phyloP scores from a whole-genome alignment of 495 filamentous ascomycete genomes.

The Penicillium pulvis region DNA sequence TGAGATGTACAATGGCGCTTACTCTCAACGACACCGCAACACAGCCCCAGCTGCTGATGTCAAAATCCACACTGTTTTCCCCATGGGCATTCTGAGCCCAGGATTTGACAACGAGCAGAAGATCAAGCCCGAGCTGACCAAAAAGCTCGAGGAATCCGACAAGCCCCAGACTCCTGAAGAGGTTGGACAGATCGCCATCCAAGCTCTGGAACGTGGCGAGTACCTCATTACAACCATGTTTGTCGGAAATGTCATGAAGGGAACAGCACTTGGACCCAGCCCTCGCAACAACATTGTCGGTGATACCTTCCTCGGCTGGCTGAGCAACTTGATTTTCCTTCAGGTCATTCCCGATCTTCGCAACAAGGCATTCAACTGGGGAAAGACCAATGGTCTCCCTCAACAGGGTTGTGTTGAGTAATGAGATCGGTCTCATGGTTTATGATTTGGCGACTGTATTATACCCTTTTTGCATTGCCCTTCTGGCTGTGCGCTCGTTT shows the following conservation, averaged over 20 bases:
- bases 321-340: slow-evolving; percentile 46
- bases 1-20: slow-evolving; percentile 71
- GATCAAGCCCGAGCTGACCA: slow-evolving; percentile 80
- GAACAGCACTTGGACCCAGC: slow-evolving; percentile 44
- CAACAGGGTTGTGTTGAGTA: slow-evolving; percentile 5
- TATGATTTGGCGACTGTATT: slow-evolving; percentile 17
- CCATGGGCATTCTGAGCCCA: slow-evolving; percentile 76
- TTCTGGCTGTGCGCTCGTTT: slow-evolving; percentile 12
- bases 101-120: slow-evolving; percentile 77
- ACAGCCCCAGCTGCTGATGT: slow-evolving; percentile 58
- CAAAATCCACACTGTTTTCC: slow-evolving; percentile 80
- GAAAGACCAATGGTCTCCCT: slow-evolving; percentile 44
- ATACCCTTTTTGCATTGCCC: slow-evolving; percentile 26
- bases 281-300: slow-evolving; percentile 43
- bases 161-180: slow-evolving; percentile 74
- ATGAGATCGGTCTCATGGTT: background rate
- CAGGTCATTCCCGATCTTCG: slow-evolving; percentile 47
- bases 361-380: slow-evolving; percentile 48
- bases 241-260: slow-evolving; percentile 66
- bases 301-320: slow-evolving; percentile 47
- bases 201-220: slow-evolving; percentile 75
- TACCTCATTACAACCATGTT: slow-evolving; percentile 74
- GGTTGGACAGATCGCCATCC: slow-evolving; percentile 70
- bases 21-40: slow-evolving; percentile 48
- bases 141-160: slow-evolving; percentile 80